phyloP scores from a whole-genome alignment of 345 rosid genomes.

The Brassica cretica region DNA sequence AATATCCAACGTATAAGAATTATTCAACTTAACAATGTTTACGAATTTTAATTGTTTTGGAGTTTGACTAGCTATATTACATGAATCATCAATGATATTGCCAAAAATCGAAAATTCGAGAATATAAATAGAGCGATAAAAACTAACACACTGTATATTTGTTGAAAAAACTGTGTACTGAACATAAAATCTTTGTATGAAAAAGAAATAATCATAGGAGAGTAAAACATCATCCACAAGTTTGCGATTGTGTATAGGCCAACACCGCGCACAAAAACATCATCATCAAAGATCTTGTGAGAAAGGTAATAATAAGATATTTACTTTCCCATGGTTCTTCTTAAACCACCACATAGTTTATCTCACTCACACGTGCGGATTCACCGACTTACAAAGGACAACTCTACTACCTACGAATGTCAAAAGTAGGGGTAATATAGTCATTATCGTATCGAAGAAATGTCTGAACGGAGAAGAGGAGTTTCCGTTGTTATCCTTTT shows the following conservation, averaged over 20 bases:
- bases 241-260: conserved; percentile 1
- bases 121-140: not conserved
- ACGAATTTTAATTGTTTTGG: not conserved
- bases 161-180: not conserved
- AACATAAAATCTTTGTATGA: no score
- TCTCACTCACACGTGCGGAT: conserved; percentile 15
- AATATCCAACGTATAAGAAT: not conserved
- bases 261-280: not conserved
- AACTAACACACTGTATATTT: not conserved
- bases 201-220: no score
- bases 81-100: not conserved
- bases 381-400: conserved; percentile 26
- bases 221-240: not conserved
- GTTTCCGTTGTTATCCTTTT: conserved; percentile 80
- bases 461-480: conserved; percentile 54
- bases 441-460: not conserved
- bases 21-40: not conserved
- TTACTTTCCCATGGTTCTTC: not conserved
- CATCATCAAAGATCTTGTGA: not conserved
- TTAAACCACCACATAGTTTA: not conserved
- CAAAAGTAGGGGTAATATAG: conserved; percentile 8
- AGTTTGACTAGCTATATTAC: not conserved
- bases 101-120: not conserved
- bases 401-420: conserved; percentile 9
- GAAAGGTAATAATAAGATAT: not conserved